These are phyloP conservation scores for Theileria parva DNA, from an alignment of 169 alveolate species.

Conservation along the genomic window DNA sequence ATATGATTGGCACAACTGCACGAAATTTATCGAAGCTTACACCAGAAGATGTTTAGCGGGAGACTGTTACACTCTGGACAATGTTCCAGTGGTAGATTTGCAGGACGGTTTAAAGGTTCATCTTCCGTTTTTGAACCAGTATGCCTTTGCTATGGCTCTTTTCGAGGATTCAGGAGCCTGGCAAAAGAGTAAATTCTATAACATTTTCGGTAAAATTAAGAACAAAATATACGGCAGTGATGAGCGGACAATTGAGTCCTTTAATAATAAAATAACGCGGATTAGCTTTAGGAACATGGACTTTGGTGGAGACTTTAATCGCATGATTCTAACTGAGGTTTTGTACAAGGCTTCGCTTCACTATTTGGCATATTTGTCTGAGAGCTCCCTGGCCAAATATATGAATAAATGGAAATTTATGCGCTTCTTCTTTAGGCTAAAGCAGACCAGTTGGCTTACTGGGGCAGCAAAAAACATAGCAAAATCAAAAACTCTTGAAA, in stretches of 20 bases:
- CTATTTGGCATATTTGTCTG: background rate
- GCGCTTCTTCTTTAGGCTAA: slow-evolving; percentile 4
- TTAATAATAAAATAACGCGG: background rate
- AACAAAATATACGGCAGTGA: background rate
- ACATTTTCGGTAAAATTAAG: background rate
- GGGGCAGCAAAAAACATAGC: background rate
- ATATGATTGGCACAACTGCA: slow-evolving; percentile 5
- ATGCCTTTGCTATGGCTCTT: slow-evolving; percentile 27
- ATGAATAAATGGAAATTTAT: background rate
- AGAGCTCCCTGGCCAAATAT: background rate
- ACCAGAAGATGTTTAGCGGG: slow-evolving; percentile 22
- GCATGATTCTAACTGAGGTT: background rate
- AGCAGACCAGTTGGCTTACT: background rate
- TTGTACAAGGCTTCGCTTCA: background rate
- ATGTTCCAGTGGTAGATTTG: background rate
- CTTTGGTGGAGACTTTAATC: background rate
- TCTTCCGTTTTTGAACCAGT: slow-evolving; percentile 38
- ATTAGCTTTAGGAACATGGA: background rate
- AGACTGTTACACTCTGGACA: slow-evolving; percentile 43
- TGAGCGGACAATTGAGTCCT: slow-evolving; percentile 1
- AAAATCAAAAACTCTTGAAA: background rate
- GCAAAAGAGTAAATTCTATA: background rate
- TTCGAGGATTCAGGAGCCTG: slow-evolving; percentile 13
- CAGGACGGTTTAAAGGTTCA: background rate
- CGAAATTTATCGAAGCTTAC: background rate